A percentile compares a stretch with the other conserved stretches of the same genome.
Conservation (phyloP, 371 early-diverging fungal species). For the Caulochytrium protostelioides region DNA sequence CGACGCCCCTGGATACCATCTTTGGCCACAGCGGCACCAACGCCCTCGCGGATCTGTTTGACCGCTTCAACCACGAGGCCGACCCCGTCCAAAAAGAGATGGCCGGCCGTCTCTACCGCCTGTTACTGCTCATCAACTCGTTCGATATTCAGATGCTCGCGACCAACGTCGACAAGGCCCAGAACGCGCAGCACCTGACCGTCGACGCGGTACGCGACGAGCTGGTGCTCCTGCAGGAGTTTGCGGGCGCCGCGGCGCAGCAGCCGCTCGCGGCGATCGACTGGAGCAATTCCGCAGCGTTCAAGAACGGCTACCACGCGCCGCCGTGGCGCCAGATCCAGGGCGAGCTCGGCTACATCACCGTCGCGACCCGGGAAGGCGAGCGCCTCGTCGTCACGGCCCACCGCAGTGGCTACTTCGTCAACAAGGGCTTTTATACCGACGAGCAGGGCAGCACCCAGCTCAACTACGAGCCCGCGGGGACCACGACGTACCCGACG, state of each 20-base stretch:
- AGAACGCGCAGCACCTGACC: slow-evolving; percentile 7
- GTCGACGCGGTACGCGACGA: neutral
- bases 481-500: slow-evolving; percentile 13
- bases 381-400: slow-evolving; percentile 25
- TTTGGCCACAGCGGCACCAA: slow-evolving; percentile 8
- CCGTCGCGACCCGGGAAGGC: slow-evolving; percentile 13
- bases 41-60: slow-evolving; percentile 23
- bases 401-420: slow-evolving; percentile 22
- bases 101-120: slow-evolving; percentile 18
- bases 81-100: slow-evolving; percentile 15
- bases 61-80: slow-evolving; percentile 13
- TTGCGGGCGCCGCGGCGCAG: slow-evolving; percentile 4
- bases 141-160: slow-evolving; percentile 22
- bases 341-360: slow-evolving; percentile 26
- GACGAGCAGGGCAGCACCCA: slow-evolving; percentile 21
- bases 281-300: slow-evolving; percentile 18
- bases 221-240: neutral
- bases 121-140: slow-evolving; percentile 20
- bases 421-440: slow-evolving; percentile 24
- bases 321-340: slow-evolving; percentile 33
- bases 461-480: slow-evolving; percentile 19
- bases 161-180: slow-evolving; percentile 11
- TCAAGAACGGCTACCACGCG: slow-evolving; percentile 19
- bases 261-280: slow-evolving; percentile 13
- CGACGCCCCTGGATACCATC: no score